A percentile compares a stretch with the other conserved stretches of the same genome.
phyloP scores from a whole-genome alignment of 164 flowering plant genomes.

The Warburgia ugandensis region DNA sequence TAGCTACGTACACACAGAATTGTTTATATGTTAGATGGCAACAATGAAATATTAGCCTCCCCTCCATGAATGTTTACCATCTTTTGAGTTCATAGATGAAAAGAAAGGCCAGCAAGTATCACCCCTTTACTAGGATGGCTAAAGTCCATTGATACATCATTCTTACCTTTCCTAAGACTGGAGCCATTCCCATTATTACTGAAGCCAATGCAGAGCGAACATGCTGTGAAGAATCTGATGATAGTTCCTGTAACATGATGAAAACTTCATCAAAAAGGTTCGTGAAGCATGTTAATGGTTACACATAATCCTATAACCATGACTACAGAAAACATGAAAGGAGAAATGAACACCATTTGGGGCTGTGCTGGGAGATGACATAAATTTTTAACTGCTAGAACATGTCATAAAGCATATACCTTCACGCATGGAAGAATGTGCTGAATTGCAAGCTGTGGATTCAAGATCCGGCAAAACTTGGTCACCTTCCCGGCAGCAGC shows the following conservation, averaged over 20 bases:
- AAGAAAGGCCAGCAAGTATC: not conserved
- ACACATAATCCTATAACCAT: not conserved
- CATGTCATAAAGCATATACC: constrained; percentile 27
- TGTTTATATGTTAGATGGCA: too few species aligned
- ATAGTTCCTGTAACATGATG: constrained; percentile 54
- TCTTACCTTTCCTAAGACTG: constrained; percentile 84
- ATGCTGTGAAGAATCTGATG: constrained; percentile 96
- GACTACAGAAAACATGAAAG: not conserved
- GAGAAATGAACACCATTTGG: not conserved
- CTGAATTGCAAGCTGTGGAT: constrained; percentile 86
- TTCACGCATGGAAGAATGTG: constrained; percentile 98
- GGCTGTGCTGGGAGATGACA: not conserved
- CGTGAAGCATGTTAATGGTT: not conserved
- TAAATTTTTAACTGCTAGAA: not conserved
- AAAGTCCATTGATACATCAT: not conserved
- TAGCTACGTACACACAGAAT: too few species aligned
- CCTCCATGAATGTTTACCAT: too few species aligned
- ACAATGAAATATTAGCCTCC: too few species aligned
- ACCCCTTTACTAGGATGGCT: not conserved
- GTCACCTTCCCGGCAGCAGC: constrained; percentile 99
- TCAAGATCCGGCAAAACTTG: constrained; percentile 78
- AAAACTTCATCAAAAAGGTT: not conserved
- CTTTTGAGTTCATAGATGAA: not conserved
- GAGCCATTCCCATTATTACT: constrained; percentile 99
- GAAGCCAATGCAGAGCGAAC: constrained; percentile 98